Conservation (phyloP, 2,329 filamentous ascomycete genomes). For the Phialophora verrucosa region DNA sequence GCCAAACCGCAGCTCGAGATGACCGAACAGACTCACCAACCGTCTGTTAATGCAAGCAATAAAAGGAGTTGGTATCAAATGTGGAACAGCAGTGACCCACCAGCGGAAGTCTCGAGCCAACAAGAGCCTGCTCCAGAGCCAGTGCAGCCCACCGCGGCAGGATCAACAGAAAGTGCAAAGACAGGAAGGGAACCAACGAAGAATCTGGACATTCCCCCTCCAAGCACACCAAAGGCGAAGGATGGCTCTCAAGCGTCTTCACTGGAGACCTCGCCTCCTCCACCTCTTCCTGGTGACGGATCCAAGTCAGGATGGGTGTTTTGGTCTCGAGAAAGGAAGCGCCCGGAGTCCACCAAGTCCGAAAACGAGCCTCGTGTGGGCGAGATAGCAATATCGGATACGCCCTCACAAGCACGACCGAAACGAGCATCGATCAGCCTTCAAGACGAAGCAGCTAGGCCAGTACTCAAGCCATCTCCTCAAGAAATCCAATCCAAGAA, state of each 20-base stretch:
- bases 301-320: slow-evolving; percentile 40
- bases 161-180: slow-evolving; percentile 1
- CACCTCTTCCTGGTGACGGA: slow-evolving; percentile 33
- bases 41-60: slow-evolving; percentile 30
- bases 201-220: slow-evolving; percentile 28
- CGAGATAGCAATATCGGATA: slow-evolving; percentile 40
- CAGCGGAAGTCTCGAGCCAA: slow-evolving; percentile 13
- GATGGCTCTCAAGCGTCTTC: slow-evolving; percentile 33
- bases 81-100: slow-evolving; percentile 45
- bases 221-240: slow-evolving; percentile 35
- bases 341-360: slow-evolving; percentile 16
- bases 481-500: slow-evolving; percentile 25
- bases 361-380: slow-evolving; percentile 35
- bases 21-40: slow-evolving; percentile 30
- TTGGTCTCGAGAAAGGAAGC: slow-evolving; percentile 41
- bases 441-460: slow-evolving; percentile 32
- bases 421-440: slow-evolving; percentile 41
- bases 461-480: slow-evolving; percentile 16
- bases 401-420: slow-evolving; percentile 36
- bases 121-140: not conserved
- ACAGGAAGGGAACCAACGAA: slow-evolving; percentile 27
- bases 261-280: slow-evolving; percentile 35
- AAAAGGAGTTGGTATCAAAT: slow-evolving; percentile 55
- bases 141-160: not conserved
- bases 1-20: slow-evolving; percentile 35